A percentile compares a stretch with the other conserved stretches of the same genome.
Evolutionary conservation across 2,329 filamentous ascomycete genomes (phyloP).

Genomic region (Alternaria sp.): DNA sequence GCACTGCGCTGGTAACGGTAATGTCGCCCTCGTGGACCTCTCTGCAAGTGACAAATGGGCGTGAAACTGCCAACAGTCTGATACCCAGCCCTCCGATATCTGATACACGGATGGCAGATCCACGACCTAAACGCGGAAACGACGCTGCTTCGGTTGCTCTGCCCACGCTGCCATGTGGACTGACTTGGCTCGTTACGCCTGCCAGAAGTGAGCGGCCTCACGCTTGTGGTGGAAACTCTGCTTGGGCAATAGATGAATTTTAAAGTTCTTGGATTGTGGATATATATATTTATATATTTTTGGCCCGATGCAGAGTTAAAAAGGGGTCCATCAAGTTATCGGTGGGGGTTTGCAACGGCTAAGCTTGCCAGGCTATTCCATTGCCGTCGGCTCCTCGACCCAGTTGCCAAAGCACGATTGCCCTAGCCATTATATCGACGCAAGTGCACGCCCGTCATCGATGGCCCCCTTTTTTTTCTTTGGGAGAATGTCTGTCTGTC

Average conservation of each 20-base stretch:
- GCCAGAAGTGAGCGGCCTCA: slow-evolving; percentile 10
- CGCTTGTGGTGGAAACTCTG: slow-evolving; percentile 7
- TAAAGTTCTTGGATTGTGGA: slow-evolving; percentile 7
- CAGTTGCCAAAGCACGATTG: slow-evolving; percentile 22
- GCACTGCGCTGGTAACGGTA: slow-evolving; percentile 20
- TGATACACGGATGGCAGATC: slow-evolving; percentile 49
- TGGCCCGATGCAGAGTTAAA: slow-evolving; percentile 3
- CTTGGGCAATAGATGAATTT: slow-evolving; percentile 1
- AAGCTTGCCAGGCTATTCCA: slow-evolving; percentile 31
- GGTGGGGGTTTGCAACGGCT: slow-evolving; percentile 29
- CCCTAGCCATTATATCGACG: slow-evolving; percentile 11
- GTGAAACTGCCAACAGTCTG: slow-evolving; percentile 49
- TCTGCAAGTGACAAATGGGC: slow-evolving; percentile 39
- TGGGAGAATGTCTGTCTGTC: slow-evolving; percentile 17
- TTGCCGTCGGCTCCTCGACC: slow-evolving; percentile 12
- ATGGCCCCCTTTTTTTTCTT: slow-evolving; percentile 11
- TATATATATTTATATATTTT: background rate
- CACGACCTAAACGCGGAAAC: slow-evolving; percentile 14
- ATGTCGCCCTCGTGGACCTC: slow-evolving; percentile 22
- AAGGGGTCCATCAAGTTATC: slow-evolving; percentile 8
- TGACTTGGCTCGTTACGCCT: slow-evolving; percentile 14
- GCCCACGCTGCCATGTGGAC: background rate
- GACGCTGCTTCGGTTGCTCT: slow-evolving; percentile 9
- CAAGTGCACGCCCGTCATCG: slow-evolving; percentile 13
- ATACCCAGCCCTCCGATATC: slow-evolving; percentile 41